Base-by-base conservation (phyloP, 306 rosid genomes). In the Acacia melanoxylon region DNA sequence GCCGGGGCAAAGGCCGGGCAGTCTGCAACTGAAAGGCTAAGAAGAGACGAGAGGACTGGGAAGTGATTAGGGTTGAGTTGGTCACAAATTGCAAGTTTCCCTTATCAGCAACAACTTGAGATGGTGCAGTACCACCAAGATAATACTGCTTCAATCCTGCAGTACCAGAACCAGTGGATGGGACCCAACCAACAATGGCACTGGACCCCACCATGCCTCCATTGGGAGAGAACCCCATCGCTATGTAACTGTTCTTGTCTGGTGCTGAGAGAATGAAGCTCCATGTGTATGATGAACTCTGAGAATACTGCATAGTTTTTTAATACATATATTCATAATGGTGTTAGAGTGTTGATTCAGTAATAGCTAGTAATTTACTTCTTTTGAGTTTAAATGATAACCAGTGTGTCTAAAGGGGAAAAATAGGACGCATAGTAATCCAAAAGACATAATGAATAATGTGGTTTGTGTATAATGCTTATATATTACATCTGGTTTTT, bases 151-250 rank as follows among this genome's bases (percentile, higher is more conserved):
- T 91, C 62, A 89, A 75, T 24, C 74, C 51, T 51, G 90, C 90
- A 58, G 54, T 59, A 10, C 49, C 71, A 14, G 83, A 68, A 13
- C 88, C 86, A 77, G 3, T 69, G 22, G 94, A 68, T 46, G 86
- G 72, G 1, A 90, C 54, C 97, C 97, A 93, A 10, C 97, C 97
- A 65, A 93, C 96, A 42, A 93, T 70, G 70, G 97, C 96, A 86
- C 96, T 93, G 42, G 97, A 85, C 7, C 95, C 94, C 16, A 87
- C 87, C 97, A 93, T 93, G 24, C 31, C 79, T 22, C 97, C 97
- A 63, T 68, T 81, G 20, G 85, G 86, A 44, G 97, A 91, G 87
- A 93, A 93, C 9, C 96, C 97, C 24, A 93, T 90, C 61, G 93
- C 89, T 68, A 91, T 84, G 74, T 83, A 93, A 1, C 94, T 85